Conservation (phyloP, 257 asterid species). For the Rauvolfia tetraphylla region DNA sequence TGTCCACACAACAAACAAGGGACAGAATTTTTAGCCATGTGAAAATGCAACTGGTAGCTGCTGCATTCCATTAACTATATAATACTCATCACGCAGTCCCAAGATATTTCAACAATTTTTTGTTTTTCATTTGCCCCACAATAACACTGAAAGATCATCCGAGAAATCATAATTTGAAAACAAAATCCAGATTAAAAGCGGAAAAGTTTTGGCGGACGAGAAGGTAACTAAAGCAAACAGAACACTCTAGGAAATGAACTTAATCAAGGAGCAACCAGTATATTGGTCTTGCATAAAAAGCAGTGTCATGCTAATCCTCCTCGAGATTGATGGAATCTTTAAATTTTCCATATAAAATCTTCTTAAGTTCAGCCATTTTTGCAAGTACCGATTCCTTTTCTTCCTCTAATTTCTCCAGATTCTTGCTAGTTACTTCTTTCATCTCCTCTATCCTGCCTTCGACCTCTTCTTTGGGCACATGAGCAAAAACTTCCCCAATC, state of each 20-base stretch:
- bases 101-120: background rate
- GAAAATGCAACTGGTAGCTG: background rate
- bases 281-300: background rate
- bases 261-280: background rate
- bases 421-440: constrained; percentile 64
- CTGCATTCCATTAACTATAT: background rate
- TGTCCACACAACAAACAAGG: too few species aligned
- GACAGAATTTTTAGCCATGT: too few species aligned
- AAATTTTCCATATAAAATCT: constrained; percentile 67
- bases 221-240: background rate
- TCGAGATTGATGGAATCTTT: constrained; percentile 91
- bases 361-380: constrained; percentile 83
- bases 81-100: background rate
- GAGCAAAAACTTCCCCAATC: constrained; percentile 90
- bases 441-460: constrained; percentile 77
- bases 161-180: background rate
- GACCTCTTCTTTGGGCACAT: constrained; percentile 76
- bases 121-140: background rate
- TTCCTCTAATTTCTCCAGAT: constrained; percentile 66
- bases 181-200: background rate
- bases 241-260: background rate
- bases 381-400: constrained; percentile 63
- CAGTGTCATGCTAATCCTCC: constrained; percentile 47
- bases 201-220: background rate
- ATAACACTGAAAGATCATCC: background rate